Conservation (phyloP, 176 grass and related monocot genomes). For the Zizania latifolia region DNA sequence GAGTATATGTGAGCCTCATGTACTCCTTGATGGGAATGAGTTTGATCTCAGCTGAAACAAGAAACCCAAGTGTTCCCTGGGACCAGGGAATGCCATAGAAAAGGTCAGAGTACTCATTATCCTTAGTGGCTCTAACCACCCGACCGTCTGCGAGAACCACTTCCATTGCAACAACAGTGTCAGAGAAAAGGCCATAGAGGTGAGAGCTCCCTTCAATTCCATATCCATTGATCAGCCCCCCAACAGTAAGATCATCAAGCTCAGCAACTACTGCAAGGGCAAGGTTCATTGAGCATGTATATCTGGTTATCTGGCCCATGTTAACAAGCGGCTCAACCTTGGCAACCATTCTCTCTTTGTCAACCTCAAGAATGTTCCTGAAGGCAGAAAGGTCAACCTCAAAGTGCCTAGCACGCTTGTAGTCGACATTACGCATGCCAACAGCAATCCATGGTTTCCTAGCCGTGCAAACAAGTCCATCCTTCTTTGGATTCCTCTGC, state of each 20-base stretch:
- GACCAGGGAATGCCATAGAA: slow-evolving; percentile 93
- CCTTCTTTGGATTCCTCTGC: slow-evolving; percentile 83
- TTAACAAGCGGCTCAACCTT: slow-evolving; percentile 85
- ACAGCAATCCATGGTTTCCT: slow-evolving; percentile 87
- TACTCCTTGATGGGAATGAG: slow-evolving; percentile 89
- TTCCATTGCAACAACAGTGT: slow-evolving; percentile 76
- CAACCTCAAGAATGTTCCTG: slow-evolving; percentile 79
- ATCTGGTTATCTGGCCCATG: slow-evolving; percentile 83
- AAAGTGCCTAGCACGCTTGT: slow-evolving; percentile 78
- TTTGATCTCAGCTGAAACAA: slow-evolving; percentile 87
- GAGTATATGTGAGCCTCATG: slow-evolving; percentile 76
- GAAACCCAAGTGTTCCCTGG: slow-evolving; percentile 80
- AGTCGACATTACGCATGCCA: slow-evolving; percentile 94
- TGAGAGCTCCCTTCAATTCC: slow-evolving; percentile 95
- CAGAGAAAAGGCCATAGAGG: slow-evolving; percentile 86
- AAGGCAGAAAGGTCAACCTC: slow-evolving; percentile 89
- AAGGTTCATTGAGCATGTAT: slow-evolving; percentile 81
- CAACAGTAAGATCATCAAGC: slow-evolving; percentile 92
- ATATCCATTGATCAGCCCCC: slow-evolving; percentile 88
- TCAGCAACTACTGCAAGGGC: slow-evolving; percentile 71
- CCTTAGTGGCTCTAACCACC: slow-evolving; percentile 83
- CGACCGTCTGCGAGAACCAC: slow-evolving; percentile 73
- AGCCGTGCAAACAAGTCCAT: slow-evolving; percentile 88
- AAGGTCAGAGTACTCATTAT: slow-evolving; percentile 87
- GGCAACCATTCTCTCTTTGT: slow-evolving; percentile 74